Percentiles rank a stretch among this genome's conserved stretches.
phyloP scores from a whole-genome alignment of 1,139 yeast genomes.

The Blastobotrys apis region DNA sequence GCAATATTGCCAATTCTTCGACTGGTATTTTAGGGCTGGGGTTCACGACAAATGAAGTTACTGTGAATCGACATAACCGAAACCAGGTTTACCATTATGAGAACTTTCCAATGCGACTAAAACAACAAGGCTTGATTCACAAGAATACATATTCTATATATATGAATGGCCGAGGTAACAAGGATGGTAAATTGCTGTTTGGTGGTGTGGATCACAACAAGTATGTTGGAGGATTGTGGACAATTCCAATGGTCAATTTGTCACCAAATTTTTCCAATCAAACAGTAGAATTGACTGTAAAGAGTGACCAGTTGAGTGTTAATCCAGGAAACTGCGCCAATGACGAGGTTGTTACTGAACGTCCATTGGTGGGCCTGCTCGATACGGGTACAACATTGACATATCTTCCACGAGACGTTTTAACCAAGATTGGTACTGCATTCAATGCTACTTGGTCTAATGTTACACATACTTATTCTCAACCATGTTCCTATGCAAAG shows the following conservation, averaged over 20 bases:
- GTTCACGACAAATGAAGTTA: conserved; percentile 37
- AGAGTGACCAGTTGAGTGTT: conserved; percentile 15
- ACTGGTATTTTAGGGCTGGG: conserved; percentile 38
- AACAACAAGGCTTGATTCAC: conserved; percentile 45
- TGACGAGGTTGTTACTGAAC: conserved; percentile 6
- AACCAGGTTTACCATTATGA: conserved; percentile 28
- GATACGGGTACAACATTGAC: conserved; percentile 69
- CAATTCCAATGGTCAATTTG: conserved; percentile 27
- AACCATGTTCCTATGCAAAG: conserved; percentile 21
- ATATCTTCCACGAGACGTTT: conserved; percentile 43
- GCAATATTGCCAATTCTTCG: conserved; percentile 30
- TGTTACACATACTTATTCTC: conserved; percentile 21
- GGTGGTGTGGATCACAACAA: conserved; percentile 59
- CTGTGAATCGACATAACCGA: conserved; percentile 19
- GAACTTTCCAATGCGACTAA: conserved; percentile 48
- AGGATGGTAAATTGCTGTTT: conserved; percentile 48
- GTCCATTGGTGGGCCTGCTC: conserved; percentile 36
- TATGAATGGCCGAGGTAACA: conserved; percentile 42
- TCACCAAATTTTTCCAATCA: conserved; percentile 11
- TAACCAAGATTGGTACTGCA: conserved; percentile 23
- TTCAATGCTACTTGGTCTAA: conserved; percentile 36
- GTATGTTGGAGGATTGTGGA: conserved; percentile 44
- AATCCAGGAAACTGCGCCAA: conserved; percentile 3
- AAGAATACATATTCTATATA: conserved; percentile 52
- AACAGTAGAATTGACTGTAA: conserved; percentile 19